Percentiles rank a stretch among this genome's conserved stretches.
Conservation (phyloP, 352 stramenopile species). For the Thalassiosira oceanica region DNA sequence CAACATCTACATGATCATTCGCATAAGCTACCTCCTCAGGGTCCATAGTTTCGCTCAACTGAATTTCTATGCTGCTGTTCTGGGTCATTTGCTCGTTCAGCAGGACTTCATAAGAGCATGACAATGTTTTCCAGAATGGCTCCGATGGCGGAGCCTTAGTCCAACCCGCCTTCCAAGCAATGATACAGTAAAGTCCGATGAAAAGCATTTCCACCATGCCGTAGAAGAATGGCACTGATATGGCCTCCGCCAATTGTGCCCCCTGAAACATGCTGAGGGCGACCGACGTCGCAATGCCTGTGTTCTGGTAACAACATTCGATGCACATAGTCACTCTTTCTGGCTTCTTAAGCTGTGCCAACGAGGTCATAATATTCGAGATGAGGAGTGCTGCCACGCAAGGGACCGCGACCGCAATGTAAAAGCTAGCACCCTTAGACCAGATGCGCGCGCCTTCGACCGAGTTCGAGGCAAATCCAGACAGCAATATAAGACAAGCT, state of each 20-base stretch:
- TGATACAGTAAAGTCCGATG: conserved; percentile 74
- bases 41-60: neutral
- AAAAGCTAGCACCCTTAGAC: conserved; percentile 61
- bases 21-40: neutral
- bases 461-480: conserved; percentile 26
- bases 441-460: conserved; percentile 31
- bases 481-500: conserved; percentile 57
- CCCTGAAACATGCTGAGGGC: conserved; percentile 74
- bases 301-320: conserved; percentile 82
- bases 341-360: conserved; percentile 43
- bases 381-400: conserved; percentile 59
- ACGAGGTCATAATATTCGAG: conserved; percentile 19
- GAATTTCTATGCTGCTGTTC: conserved; percentile 5
- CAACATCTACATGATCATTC: neutral
- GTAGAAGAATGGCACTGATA: conserved; percentile 79
- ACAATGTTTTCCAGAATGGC: conserved; percentile 52
- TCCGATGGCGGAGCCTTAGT: conserved; percentile 71
- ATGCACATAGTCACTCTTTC: conserved; percentile 68
- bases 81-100: conserved; percentile 20
- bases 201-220: conserved; percentile 65
- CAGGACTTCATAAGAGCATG: conserved; percentile 62
- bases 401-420: conserved; percentile 56
- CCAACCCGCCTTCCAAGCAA: conserved; percentile 75
- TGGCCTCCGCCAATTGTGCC: conserved; percentile 52
- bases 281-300: conserved; percentile 75